Base-by-base conservation (phyloP, 768 basidiomycete species). In the Russula ochroleuca region DNA sequence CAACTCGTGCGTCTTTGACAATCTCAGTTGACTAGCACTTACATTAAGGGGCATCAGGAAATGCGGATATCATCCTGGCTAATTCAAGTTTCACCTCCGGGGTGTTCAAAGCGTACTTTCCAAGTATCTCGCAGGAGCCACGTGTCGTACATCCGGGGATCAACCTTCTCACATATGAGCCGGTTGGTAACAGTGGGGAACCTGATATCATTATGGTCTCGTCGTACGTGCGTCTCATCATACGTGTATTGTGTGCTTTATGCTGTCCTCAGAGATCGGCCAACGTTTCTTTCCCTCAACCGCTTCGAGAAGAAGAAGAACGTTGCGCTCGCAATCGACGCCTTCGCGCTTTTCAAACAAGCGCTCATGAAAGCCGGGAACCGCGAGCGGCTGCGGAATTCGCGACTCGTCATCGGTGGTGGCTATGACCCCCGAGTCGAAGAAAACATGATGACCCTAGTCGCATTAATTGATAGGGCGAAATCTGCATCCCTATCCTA, bases 281-380 rank as follows among this genome's bases (percentile, higher is more conserved):
- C 89, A 0, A 94, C 92, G 0, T 74, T 98, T 4, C 71, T 98
- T 0, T 92, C 95, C 5, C 77, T 98, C 40, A 98, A 99, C 72
- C 88, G 96, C 2, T 98, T 96, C 71, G 97, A 99, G 75, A 84
- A 81, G 70, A 98, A 98, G 79, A 99, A 99, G 77, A 96, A 98
- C 68, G 81, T 81, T 0, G 82, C 82, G 1, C 79, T 99, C 2
- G 97, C 95, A 0, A 78, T 98, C 7, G 76, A 85, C 48, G 78
- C 95, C 0, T 98, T 94, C 70, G 85, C 89, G 1, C 73, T 76
- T 14, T 73, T 92, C 41, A 75, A 76, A 47, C 74, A 73, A 49
- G 72, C 67, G 17, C 57, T 74, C 14, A 59, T 64, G 7, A 40
- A 17, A 28, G 35, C 51, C 68, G 63, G 28, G 38, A 10, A 21